These are phyloP conservation scores for Hyaloscypha hepaticicola DNA, from an alignment of 495 filamentous ascomycete genomes.

Conservation along the genomic window DNA sequence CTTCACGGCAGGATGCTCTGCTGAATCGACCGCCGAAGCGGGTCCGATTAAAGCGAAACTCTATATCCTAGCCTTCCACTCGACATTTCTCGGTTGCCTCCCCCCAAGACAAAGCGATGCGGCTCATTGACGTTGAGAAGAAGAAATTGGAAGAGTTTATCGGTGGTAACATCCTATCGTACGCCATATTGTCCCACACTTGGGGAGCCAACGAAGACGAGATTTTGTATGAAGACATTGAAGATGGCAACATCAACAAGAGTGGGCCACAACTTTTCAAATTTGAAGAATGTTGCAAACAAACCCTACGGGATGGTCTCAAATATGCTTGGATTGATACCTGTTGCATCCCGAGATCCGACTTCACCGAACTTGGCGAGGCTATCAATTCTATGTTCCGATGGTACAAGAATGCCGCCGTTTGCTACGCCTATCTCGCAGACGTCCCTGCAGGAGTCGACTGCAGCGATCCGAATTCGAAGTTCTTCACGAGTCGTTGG, in stretches of 20 bases:
- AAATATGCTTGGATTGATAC: slow-evolving; percentile 2
- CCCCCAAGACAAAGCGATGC: not conserved
- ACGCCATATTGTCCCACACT: slow-evolving; percentile 2
- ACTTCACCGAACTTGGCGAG: not conserved
- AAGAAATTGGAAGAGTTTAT: not conserved
- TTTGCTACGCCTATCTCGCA: slow-evolving; percentile 3
- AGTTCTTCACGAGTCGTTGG: not conserved
- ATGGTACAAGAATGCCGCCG: not conserved
- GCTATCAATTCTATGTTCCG: slow-evolving; percentile 2
- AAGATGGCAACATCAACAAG: not conserved
- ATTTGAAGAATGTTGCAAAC: not conserved
- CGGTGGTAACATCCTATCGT: not conserved
- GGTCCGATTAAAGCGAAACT: too few species aligned
- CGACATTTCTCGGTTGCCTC: too few species aligned
- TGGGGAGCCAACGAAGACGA: not conserved
- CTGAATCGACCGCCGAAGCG: too few species aligned
- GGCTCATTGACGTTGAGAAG: not conserved
- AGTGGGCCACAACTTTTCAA: not conserved
- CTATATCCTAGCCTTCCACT: too few species aligned
- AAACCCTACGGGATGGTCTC: not conserved
- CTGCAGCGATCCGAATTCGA: not conserved
- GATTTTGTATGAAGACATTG: not conserved
- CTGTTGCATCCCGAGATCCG: not conserved
- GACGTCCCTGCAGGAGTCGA: not conserved
- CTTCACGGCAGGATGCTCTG: too few species aligned